Conservation (phyloP, 1,284 basidiomycete species). For the Cutaneotrichosporon spelunceum region DNA sequence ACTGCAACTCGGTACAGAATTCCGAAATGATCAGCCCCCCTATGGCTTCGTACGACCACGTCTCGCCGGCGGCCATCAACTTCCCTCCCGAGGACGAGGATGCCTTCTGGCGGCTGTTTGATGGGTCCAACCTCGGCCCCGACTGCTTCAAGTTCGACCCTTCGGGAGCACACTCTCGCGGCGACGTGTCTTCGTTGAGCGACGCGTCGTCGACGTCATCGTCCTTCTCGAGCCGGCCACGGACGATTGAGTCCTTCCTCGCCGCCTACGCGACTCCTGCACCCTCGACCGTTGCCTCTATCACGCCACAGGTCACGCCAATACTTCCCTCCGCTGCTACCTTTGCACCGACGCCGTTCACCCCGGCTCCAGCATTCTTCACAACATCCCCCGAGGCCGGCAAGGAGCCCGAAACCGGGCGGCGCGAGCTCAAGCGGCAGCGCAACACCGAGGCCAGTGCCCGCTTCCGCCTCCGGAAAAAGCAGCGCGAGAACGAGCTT, state of each 20-base stretch:
- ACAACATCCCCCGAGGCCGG: background rate
- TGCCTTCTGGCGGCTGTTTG: slow-evolving; percentile 45
- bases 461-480: slow-evolving; percentile 96
- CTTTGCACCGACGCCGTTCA: background rate
- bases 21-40: slow-evolving; percentile 2
- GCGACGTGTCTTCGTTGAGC: slow-evolving; percentile 6
- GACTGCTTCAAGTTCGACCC: slow-evolving; percentile 24
- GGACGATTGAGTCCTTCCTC: slow-evolving; percentile 48
- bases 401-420: background rate
- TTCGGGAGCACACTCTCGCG: slow-evolving; percentile 9
- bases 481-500: slow-evolving; percentile 90
- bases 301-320: slow-evolving; percentile 28
- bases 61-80: background rate
- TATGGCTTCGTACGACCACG: background rate
- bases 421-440: slow-evolving; percentile 64
- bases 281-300: slow-evolving; percentile 7
- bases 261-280: slow-evolving; percentile 38
- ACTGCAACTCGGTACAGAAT: background rate
- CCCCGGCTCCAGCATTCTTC: background rate
- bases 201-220: slow-evolving; percentile 7
- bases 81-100: slow-evolving; percentile 37
- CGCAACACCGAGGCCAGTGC: slow-evolving; percentile 95
- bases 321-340: background rate
- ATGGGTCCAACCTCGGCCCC: slow-evolving; percentile 37
- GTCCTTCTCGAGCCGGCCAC: slow-evolving; percentile 16